A percentile compares a stretch with the other conserved stretches of the same genome.
Evolutionary conservation across 495 filamentous ascomycete species (phyloP).

Genomic region (Talaromyces adpressus): DNA sequence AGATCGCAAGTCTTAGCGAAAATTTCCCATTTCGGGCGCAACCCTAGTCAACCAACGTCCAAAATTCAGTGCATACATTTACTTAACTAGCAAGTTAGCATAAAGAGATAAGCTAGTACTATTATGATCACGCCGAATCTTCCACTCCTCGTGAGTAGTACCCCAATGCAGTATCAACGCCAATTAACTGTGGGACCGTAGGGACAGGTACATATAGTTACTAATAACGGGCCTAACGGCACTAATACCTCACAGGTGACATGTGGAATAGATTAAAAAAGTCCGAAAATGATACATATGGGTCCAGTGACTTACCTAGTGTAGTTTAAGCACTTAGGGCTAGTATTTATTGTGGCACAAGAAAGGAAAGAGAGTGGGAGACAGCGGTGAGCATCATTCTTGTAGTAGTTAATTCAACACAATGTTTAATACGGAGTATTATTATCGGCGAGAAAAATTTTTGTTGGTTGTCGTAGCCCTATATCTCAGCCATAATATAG

Average conservation of each 20-base stretch:
- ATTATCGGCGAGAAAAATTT: neutral
- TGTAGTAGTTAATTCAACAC: neutral
- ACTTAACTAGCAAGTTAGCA: neutral
- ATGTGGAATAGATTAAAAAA: neutral
- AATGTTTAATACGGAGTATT: neutral
- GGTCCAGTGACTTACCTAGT: neutral
- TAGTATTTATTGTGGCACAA: neutral
- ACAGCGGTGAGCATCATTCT: neutral
- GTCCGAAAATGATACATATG: neutral
- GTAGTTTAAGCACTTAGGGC: neutral
- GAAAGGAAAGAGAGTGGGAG: neutral
- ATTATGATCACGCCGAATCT: neutral
- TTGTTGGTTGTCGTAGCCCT: neutral
- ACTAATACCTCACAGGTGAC: neutral
- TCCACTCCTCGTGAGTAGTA: neutral
- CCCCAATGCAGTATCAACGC: neutral
- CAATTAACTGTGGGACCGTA: neutral
- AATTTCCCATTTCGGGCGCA: neutral
- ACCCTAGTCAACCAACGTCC: neutral
- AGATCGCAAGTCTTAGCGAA: neutral
- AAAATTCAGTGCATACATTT: neutral
- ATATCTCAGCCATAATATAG: neutral
- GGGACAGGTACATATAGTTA: no score
- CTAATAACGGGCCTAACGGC: no score
- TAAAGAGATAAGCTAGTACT: neutral